Evolutionary conservation across 2,329 filamentous ascomycete genomes (phyloP).

Genomic region (Clarireedia hainanense): DNA sequence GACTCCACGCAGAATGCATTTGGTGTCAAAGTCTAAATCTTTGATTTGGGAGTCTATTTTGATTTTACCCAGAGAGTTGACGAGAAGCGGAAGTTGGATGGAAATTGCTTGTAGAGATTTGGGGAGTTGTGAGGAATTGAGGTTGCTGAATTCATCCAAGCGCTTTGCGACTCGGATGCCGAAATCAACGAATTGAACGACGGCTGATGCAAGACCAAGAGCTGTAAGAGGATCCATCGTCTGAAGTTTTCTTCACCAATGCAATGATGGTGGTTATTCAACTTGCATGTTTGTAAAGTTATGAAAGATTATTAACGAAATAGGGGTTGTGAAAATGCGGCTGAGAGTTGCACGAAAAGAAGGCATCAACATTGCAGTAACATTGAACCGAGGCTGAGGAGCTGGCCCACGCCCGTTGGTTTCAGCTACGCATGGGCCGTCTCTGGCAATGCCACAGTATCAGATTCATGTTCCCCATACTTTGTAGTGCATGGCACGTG

Average conservation of each 20-base stretch:
- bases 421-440: too few species aligned
- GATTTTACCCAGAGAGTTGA: conserved; percentile 12
- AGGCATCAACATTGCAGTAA: too few species aligned
- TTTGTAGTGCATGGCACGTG: too few species aligned
- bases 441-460: too few species aligned
- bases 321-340: too few species aligned
- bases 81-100: conserved; percentile 12
- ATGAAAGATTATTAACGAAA: not conserved
- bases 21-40: conserved; percentile 14
- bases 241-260: not conserved
- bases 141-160: conserved; percentile 10
- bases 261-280: not conserved
- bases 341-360: too few species aligned
- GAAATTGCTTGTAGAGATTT: conserved; percentile 12
- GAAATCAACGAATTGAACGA: conserved; percentile 4
- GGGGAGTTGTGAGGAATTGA: conserved; percentile 8
- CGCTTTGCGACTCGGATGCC: not conserved
- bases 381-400: too few species aligned
- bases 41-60: conserved; percentile 8
- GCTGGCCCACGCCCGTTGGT: too few species aligned
- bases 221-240: conserved; percentile 17
- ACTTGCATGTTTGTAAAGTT: not conserved
- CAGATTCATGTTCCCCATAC: too few species aligned
- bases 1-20: conserved; percentile 16
- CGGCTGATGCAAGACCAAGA: conserved; percentile 10